phyloP scores from a whole-genome alignment of 2,329 filamentous ascomycete species.

The Pseudogymnoascus sp. region DNA sequence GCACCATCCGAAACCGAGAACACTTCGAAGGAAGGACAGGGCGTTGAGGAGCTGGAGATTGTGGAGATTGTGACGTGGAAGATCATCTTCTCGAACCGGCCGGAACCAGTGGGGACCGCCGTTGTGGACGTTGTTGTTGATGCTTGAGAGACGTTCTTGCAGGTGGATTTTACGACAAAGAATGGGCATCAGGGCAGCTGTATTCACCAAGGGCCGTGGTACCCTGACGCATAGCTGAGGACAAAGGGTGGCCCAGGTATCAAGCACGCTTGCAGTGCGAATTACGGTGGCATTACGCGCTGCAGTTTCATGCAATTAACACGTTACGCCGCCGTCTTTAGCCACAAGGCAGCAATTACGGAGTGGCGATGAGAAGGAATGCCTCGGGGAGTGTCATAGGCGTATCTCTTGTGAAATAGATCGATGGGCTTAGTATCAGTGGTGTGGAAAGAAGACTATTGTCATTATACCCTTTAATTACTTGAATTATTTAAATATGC shows the following conservation, averaged over 20 bases:
- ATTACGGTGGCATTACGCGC: background rate
- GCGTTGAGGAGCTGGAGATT: slow-evolving; percentile 60
- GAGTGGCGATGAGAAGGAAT: background rate
- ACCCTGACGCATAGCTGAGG: background rate
- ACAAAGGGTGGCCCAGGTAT: background rate
- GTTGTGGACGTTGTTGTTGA: background rate
- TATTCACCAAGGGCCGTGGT: background rate
- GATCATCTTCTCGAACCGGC: slow-evolving; percentile 72
- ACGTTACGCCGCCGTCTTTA: background rate
- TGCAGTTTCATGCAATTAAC: background rate
- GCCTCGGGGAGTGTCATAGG: background rate
- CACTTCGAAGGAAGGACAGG: slow-evolving; percentile 19
- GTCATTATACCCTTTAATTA: background rate
- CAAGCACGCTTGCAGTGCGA: background rate
- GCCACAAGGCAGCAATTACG: background rate
- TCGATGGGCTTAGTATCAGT: background rate
- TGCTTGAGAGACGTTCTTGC: background rate
- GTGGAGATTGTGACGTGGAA: slow-evolving; percentile 83
- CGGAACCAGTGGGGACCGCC: slow-evolving; percentile 66
- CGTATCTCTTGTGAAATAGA: background rate
- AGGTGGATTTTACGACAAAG: background rate
- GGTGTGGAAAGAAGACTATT: background rate
- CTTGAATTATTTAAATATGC: background rate
- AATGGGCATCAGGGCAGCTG: background rate
- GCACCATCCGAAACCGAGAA: slow-evolving; percentile 11